These are phyloP conservation scores for Capillidium heterosporum DNA, from an alignment of 371 early-diverging fungal genomes.

Conservation along the genomic window DNA sequence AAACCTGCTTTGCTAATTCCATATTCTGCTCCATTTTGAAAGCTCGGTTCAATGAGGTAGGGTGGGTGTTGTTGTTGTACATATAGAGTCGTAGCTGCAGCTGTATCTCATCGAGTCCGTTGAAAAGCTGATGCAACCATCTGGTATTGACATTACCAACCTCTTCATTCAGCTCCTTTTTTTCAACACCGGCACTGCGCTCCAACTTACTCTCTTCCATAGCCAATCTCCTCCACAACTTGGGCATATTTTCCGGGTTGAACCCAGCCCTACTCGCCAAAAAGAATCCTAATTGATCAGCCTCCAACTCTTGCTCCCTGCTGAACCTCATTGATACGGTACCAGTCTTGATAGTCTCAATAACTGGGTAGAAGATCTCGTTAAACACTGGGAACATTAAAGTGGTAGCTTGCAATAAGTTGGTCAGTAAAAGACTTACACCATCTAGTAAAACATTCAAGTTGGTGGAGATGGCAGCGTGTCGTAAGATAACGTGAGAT, in stretches of 20 bases:
- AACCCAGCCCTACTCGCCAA: neutral
- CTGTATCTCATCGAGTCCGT: too few relatives aligned
- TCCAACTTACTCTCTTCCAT: too few relatives aligned
- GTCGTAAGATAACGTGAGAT: neutral
- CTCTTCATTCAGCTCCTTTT: too few relatives aligned
- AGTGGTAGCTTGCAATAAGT: neutral
- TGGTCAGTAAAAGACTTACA: neutral
- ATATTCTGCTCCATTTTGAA: too few relatives aligned
- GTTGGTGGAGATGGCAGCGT: neutral
- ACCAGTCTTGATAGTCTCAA: neutral
- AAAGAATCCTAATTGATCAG: neutral
- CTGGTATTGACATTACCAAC: too few relatives aligned
- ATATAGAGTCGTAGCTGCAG: too few relatives aligned
- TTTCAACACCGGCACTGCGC: too few relatives aligned
- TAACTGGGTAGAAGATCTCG: neutral
- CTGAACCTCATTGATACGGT: neutral
- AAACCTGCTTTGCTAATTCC: too few relatives aligned
- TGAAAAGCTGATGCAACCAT: too few relatives aligned
- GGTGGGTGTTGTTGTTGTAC: too few relatives aligned
- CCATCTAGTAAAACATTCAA: neutral
- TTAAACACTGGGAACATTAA: neutral
- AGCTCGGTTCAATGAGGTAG: too few relatives aligned
- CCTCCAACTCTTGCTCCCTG: neutral
- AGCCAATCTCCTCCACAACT: neutral
- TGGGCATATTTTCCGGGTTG: neutral